Percentiles rank a stretch among this genome's conserved stretches.
Conservation (phyloP, 2,329 filamentous ascomycete species). For the Epichloe aotearoae region DNA sequence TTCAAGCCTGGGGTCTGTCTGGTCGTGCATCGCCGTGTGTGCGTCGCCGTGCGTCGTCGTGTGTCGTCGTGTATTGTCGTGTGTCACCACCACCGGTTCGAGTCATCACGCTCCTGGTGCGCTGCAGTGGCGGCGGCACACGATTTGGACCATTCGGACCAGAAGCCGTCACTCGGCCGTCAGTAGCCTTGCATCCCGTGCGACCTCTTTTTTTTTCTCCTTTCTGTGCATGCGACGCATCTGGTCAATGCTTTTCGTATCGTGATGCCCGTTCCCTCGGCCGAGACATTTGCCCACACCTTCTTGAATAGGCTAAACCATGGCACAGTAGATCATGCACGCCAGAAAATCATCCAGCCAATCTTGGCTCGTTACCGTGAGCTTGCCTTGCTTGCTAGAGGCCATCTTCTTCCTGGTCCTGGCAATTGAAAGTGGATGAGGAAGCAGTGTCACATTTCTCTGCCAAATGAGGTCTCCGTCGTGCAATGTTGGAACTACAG, state of each 20-base stretch:
- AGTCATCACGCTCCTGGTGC: constrained; percentile 1
- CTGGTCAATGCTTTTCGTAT: neutral
- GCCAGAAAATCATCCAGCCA: neutral
- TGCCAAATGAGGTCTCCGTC: too few species aligned
- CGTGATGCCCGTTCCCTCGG: neutral
- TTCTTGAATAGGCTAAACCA: neutral
- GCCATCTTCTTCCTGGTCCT: too few species aligned
- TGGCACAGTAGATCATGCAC: neutral
- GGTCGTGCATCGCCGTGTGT: neutral
- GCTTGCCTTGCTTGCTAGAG: neutral
- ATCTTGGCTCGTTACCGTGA: neutral
- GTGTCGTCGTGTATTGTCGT: neutral
- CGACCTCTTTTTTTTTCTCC: neutral
- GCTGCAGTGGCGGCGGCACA: neutral
- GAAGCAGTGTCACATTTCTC: too few species aligned
- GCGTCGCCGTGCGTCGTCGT: neutral
- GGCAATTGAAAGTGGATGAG: too few species aligned
- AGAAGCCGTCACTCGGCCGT: neutral
- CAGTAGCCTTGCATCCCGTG: constrained; percentile 1
- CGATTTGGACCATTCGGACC: neutral
- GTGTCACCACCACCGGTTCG: constrained; percentile 3
- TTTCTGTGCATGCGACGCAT: neutral
- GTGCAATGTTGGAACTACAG: too few species aligned
- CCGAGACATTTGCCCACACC: neutral
- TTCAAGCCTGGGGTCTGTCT: neutral